These are phyloP conservation scores for Cyclotella cryptica DNA, from an alignment of 108 stramenopile species.

Conservation along the genomic window DNA sequence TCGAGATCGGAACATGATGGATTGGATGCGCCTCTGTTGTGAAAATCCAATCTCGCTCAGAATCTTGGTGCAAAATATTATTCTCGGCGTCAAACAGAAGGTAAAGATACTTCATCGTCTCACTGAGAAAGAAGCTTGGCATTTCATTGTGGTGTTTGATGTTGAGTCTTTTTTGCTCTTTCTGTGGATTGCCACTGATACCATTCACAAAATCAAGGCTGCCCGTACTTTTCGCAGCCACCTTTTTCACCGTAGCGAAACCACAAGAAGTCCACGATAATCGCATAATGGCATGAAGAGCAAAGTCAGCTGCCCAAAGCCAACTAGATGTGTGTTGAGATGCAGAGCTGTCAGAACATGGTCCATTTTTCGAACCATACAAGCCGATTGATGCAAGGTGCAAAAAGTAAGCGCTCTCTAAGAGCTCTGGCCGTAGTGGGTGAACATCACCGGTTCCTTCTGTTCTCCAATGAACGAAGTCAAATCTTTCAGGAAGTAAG, in stretches of 20 bases:
- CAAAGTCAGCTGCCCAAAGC: conserved; percentile 83
- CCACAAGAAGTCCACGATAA: conserved; percentile 62
- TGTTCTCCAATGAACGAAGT: conserved; percentile 71
- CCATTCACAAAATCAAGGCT: conserved; percentile 32
- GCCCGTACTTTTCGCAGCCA: conserved; percentile 64
- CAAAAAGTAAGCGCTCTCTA: conserved; percentile 89
- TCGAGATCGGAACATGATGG: conserved; percentile 50
- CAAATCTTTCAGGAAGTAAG: conserved; percentile 90
- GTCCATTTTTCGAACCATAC: conserved; percentile 41
- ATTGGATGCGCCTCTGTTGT: conserved; percentile 98
- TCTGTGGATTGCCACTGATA: conserved; percentile 21
- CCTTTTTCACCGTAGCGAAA: conserved; percentile 64
- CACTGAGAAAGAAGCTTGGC: conserved; percentile 96
- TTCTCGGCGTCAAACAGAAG: conserved; percentile 89
- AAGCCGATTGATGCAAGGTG: conserved; percentile 76
- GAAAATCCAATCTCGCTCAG: conserved; percentile 84
- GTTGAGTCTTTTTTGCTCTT: conserved; percentile 23
- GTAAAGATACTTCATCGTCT: conserved; percentile 97
- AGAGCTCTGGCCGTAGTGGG: conserved; percentile 91
- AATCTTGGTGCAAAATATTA: conserved; percentile 74
- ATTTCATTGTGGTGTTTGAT: conserved; percentile 84
- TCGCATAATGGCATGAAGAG: conserved; percentile 52
- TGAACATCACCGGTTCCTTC: conserved; percentile 64
- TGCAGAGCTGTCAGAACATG: conserved; percentile 22
- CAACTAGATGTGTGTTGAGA: conserved; percentile 60